Percentiles rank a stretch among this genome's conserved stretches.
These are phyloP conservation scores for Eleusine coracana DNA, from an alignment of 176 grass and related monocot genomes.

Conservation along the genomic window DNA sequence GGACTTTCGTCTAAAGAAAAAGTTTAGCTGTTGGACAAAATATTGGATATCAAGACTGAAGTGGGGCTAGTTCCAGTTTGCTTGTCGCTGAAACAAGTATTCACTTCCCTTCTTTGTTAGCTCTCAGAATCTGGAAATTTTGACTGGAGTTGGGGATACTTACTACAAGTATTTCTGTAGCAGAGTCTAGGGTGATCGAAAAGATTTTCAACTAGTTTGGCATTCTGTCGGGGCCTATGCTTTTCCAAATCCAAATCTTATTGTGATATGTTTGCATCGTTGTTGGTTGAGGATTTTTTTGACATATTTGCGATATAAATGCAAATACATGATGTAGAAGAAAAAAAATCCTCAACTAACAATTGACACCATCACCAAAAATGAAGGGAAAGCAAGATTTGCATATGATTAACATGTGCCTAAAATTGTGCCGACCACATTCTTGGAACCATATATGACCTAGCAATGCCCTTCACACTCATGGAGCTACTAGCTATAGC, in stretches of 20 bases:
- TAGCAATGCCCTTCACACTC: not conserved
- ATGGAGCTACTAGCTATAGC: not conserved
- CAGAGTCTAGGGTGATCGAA: not conserved
- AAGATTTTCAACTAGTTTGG: not conserved
- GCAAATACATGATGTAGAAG: too few species aligned
- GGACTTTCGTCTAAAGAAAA: not conserved
- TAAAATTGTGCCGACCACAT: not conserved
- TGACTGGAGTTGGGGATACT: not conserved
- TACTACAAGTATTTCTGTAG: not conserved
- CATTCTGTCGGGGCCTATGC: not conserved
- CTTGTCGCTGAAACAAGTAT: too few species aligned
- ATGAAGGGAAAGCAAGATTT: not conserved
- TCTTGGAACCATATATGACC: not conserved
- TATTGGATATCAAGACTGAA: not conserved
- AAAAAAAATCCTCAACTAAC: too few species aligned
- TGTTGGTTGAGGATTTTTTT: not conserved
- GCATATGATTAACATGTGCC: not conserved
- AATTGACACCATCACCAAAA: too few species aligned
- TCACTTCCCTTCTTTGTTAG: not conserved
- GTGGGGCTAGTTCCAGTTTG: not conserved
- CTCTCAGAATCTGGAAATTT: not conserved
- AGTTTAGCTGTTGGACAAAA: conserved; percentile 1
- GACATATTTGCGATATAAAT: too few species aligned
- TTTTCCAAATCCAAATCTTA: not conserved
- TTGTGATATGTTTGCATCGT: not conserved